Percentiles rank a stretch among this genome's conserved stretches.
phyloP scores from a whole-genome alignment of 139 green algal species.

The Nannochloris sp. region DNA sequence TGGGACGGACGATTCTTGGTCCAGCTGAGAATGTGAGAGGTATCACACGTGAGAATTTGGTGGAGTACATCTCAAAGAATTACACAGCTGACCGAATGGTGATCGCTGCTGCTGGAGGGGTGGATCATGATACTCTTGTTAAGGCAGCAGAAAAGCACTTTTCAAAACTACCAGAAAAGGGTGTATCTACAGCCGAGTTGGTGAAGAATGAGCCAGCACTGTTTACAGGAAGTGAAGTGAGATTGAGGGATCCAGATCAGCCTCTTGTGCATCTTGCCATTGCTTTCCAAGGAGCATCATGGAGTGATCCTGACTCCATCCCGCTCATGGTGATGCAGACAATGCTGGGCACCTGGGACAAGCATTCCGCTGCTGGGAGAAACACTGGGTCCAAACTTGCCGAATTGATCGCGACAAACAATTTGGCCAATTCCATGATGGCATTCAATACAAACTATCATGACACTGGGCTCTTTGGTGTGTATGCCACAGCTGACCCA shows the following conservation, averaged over 20 bases:
- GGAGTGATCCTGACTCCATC: conserved; percentile 91
- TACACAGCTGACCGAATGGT: conserved; percentile 86
- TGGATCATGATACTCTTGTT: conserved; percentile 94
- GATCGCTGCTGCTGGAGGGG: conserved; percentile 78
- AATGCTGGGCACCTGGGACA: conserved; percentile 61
- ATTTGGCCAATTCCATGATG: conserved; percentile 82
- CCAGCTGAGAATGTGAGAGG: conserved; percentile 83
- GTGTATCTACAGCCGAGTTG: conserved; percentile 38
- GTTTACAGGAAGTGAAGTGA: conserved; percentile 94
- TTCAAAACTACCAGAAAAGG: conserved; percentile 40
- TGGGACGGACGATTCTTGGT: conserved; percentile 94
- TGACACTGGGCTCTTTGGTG: conserved; percentile 93
- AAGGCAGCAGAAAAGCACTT: conserved; percentile 60
- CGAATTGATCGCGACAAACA: conserved; percentile 74
- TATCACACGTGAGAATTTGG: conserved; percentile 80
- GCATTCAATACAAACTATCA: conserved; percentile 97
- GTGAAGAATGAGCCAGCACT: conserved; percentile 59
- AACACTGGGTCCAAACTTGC: conserved; percentile 45
- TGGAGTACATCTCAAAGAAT: conserved; percentile 92
- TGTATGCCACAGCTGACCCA: conserved; percentile 72
- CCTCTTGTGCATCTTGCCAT: conserved; percentile 69
- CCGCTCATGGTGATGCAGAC: conserved; percentile 93
- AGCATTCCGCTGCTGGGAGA: conserved; percentile 37
- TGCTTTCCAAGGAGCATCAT: conserved; percentile 88
- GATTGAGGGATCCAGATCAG: conserved; percentile 85